Conservation (phyloP, 768 basidiomycete species). For the Hydnomerulius pinastri region DNA sequence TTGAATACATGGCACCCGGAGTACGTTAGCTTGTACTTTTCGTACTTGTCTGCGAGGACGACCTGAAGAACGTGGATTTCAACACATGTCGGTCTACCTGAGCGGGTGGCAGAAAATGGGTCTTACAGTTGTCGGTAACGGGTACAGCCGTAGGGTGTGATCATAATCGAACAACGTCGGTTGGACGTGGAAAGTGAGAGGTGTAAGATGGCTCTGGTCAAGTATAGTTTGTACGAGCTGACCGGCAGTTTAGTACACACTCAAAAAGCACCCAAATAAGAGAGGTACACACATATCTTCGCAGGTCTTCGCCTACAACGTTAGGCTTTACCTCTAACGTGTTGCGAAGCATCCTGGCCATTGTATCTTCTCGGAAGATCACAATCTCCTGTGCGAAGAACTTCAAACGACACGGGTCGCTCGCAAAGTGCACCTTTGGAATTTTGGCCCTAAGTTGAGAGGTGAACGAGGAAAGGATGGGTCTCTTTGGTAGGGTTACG, state of each 20-base stretch:
- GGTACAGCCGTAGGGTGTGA: conserved; percentile 89
- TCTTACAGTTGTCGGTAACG: conserved; percentile 87
- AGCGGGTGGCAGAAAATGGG: not conserved
- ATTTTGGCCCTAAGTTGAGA: conserved; percentile 69
- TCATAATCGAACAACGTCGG: conserved; percentile 90
- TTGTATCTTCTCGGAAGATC: conserved; percentile 87
- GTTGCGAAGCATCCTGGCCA: conserved; percentile 93
- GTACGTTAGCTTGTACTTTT: conserved; percentile 94
- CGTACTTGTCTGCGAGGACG: conserved; percentile 94
- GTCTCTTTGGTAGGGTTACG: conserved; percentile 75
- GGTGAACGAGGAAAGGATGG: conserved; percentile 76
- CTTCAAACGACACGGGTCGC: conserved; percentile 92
- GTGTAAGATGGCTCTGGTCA: conserved; percentile 94
- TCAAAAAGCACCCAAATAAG: not conserved
- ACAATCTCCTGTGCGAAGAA: conserved; percentile 97
- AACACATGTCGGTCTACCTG: conserved; percentile 5
- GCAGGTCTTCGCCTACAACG: conserved; percentile 75
- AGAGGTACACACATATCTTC: conserved; percentile 73
- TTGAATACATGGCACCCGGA: conserved; percentile 99
- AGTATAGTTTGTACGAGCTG: conserved; percentile 96
- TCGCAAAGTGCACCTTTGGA: conserved; percentile 80
- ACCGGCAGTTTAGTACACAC: not conserved
- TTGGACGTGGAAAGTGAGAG: conserved; percentile 80
- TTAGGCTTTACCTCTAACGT: conserved; percentile 86
- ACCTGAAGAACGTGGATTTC: conserved; percentile 49